Evolutionary conservation across 2,329 filamentous ascomycete genomes (phyloP), one percentile per base, ranked within the genome.

Genomic region (Venturia effusa): DNA sequence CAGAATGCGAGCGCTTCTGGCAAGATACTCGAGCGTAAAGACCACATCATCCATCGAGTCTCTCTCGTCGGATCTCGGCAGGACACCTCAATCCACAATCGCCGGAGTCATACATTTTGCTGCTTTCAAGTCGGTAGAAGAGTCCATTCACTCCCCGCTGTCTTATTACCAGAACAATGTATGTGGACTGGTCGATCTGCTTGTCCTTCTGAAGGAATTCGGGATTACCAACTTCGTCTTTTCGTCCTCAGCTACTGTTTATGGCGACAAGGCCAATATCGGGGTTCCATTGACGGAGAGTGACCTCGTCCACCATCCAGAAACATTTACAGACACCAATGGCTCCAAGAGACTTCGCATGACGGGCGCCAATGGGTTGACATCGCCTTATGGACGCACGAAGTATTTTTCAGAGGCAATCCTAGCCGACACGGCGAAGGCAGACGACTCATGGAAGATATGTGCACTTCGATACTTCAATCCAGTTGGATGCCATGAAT

Each of bases 371-470:
- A 76, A 79, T 19, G 83, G 84, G 11, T 78, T 88, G 65, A 86
- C 84, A 17, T 86, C 83, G 68, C 85, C 85, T 1, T 88, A 88
- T 69, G 85, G 84, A 22, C 79, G 85, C 62, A 84, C 84, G 1
- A 88, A 88, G 72, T 88, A 84, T 78, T 85, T 88, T 74, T 84
- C 83, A 66, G 86, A 88, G 70, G 84, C 84, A 10, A 87, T 88
- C 59, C 74, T 88, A 17, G 82, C 83, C 17, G 86, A 88, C 69
- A 73, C 85, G 48, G 84, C 84, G 17, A 74, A 77, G 22, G 81
- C 85, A 3, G 83, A 88, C 70, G 79, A 83, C 6, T 78, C 80
- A 30, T 87, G 84, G 84, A 81, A 80, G 19, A 84, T 87, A 67
- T 83, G 84, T 40, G 83, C 84, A 4, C 76, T 88, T 34, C 79